Conservation (phyloP, 345 rosid species). For the Syzygium aromaticum region DNA sequence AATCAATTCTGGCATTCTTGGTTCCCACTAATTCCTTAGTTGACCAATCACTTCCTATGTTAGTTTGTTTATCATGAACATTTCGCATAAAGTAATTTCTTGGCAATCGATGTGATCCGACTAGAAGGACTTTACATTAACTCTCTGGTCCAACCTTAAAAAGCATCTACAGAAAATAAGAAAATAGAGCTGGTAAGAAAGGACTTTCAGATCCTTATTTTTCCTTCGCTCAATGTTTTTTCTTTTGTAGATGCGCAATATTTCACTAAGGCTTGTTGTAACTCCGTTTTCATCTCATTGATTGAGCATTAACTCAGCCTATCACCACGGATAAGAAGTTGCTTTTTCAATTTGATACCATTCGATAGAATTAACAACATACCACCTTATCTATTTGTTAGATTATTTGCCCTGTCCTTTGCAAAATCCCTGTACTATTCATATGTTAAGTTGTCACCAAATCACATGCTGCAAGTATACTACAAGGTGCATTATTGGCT, state of each 20-base stretch:
- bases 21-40: neutral
- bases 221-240: neutral
- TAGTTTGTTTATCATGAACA: neutral
- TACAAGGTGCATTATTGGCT: neutral
- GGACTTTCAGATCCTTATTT: neutral
- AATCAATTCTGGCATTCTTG: neutral
- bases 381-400: neutral
- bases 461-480: neutral
- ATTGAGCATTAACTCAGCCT: neutral
- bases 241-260: neutral
- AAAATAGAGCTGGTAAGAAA: neutral
- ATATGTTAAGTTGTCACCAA: neutral
- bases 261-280: neutral
- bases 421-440: neutral
- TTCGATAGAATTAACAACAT: neutral
- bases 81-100: neutral
- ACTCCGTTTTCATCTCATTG: neutral
- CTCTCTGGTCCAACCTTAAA: neutral
- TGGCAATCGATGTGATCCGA: neutral
- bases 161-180: neutral
- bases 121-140: neutral
- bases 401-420: neutral
- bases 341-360: neutral
- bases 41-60: neutral
- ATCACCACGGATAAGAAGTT: neutral